Conservation (phyloP, 768 basidiomycete genomes). For the Dictyophora rubrovolvata region DNA sequence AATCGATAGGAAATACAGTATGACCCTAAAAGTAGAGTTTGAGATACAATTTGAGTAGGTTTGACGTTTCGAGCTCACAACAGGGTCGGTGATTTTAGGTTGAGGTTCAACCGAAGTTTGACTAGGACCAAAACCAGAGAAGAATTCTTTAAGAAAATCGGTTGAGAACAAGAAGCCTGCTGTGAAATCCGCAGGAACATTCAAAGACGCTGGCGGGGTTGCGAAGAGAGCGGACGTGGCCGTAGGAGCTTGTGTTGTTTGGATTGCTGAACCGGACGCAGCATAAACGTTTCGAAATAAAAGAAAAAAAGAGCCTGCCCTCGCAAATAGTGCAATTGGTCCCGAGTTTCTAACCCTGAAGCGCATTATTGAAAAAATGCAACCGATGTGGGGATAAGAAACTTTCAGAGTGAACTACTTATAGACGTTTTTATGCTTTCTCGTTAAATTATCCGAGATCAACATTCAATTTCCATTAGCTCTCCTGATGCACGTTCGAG, state of each 20-base stretch:
- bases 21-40: not conserved
- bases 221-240: not conserved
- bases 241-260: not conserved
- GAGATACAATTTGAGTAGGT: not conserved
- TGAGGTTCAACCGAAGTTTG: slow-evolving; percentile 10
- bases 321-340: too few relatives aligned
- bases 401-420: too few relatives aligned
- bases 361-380: too few relatives aligned
- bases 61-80: not conserved
- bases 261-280: not conserved
- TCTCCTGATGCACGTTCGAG: too few relatives aligned
- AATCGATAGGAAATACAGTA: slow-evolving; percentile 9
- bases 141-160: slow-evolving; percentile 8
- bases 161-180: not conserved
- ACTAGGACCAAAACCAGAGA: slow-evolving; percentile 7
- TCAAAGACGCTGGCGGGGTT: slow-evolving; percentile 1
- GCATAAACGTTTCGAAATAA: too few relatives aligned
- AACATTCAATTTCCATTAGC: too few relatives aligned
- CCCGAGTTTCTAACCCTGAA: too few relatives aligned
- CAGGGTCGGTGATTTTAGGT: slow-evolving; percentile 10
- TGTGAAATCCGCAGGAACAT: slow-evolving; percentile 10
- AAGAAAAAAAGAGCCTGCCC: too few relatives aligned
- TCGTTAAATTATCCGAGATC: too few relatives aligned
- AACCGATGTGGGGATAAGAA: too few relatives aligned
- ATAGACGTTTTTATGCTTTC: too few relatives aligned